Evolutionary conservation across 163 green algal species (phyloP), one percentile per base, ranked within the genome.

Genomic region (Trebouxia gelatinosa): DNA sequence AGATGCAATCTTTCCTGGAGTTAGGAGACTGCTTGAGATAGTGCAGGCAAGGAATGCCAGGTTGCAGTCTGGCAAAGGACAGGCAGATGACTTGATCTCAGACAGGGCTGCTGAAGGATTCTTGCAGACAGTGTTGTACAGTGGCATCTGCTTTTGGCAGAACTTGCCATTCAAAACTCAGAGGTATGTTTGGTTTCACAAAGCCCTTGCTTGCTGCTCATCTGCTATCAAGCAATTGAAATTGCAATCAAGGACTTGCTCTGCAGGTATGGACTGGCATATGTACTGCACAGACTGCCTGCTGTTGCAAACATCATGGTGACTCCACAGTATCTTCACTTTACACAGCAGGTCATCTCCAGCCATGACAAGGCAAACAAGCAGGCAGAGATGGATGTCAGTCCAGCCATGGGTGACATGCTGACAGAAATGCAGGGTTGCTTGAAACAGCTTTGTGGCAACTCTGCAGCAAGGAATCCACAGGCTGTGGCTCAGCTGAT

Each of bases 361-460:
- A 58, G 48, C 48, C 48, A 58, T 58, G 48, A 58, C 48, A 58
- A 58, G 48, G 48, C 48, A 28, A 58, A 58, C 48, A 58, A 21
- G n/a, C n/a, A n/a, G n/a, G n/a, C n/a, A n/a, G n/a, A n/a, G n/a
- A n/a, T n/a, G n/a, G n/a, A n/a, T n/a, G 48, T 58, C 48, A 58
- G 48, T 58, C 48, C 48, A 58, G 48, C 48, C 48, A 58, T 58
- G 48, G 48, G 48, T 28, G 48, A 58, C 26, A 65, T 65, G 54
- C 23, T 65, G 54, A 65, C 54, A 65, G 54, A 65, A 28, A 65
- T 65, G 54, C 54, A 65, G 13, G 54, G 54, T 28, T 65, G 54
- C 54, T 65, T 65, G 54, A 65, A 65, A 7, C 48, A 58, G 48
- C 48, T 58, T 21, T 58, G 48, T 58, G 48, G 48, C 48, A 58